Base-by-base conservation (phyloP, 768 basidiomycete species). In the Hericium erinaceus region DNA sequence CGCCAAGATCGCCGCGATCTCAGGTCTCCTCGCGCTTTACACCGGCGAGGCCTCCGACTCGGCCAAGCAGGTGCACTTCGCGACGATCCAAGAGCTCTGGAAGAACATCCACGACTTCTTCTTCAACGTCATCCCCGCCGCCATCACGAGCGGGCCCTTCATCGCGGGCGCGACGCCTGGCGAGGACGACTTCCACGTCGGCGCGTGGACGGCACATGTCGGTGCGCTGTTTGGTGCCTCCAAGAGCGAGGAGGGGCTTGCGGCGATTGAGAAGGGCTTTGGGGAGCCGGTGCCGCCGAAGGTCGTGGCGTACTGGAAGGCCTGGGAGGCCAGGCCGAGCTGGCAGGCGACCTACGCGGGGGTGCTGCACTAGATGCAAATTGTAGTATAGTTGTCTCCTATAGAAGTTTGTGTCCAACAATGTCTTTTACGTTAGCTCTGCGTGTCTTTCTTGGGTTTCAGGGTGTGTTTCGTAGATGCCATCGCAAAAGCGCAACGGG, bases 131-230 rank as follows among this genome's bases (percentile, higher is more conserved):
- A 13, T 55, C 54, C 54, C 54, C 12, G 40, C 18, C 26, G 38
- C 33, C 24, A 55, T 55, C 41, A 33, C 20, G 4, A 39, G 18
- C 33, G 54, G 54, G 15, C 54, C 54, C 3, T 55, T 55, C 40
- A 28, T 55, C 41, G 54, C 22, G n/a, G 54, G 54, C 26, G 54
- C 54, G 11, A 24, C 24, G 39, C 54, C 54, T 22, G 54, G 54
- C 18, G 54, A 20, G 13, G 54, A 55, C 18, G 54, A 55, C 26
- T 55, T 41, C 41, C 54, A 55, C 41, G 41, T 46, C 22, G 24
- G 39, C 18, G 41, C 54, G 22, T 55, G 54, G 54, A 7, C 44
- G 6, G 40, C 26, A 12, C 54, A 55, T 24, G 18, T 46, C 7
- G 54, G 33, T 7, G n/a, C 39, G 15, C 13, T 55, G 7, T 26